Percentiles rank a stretch among this genome's conserved stretches.
These are phyloP conservation scores for Thraustochytrium sp. DNA, from an alignment of 352 stramenopile species.

Conservation along the genomic window DNA sequence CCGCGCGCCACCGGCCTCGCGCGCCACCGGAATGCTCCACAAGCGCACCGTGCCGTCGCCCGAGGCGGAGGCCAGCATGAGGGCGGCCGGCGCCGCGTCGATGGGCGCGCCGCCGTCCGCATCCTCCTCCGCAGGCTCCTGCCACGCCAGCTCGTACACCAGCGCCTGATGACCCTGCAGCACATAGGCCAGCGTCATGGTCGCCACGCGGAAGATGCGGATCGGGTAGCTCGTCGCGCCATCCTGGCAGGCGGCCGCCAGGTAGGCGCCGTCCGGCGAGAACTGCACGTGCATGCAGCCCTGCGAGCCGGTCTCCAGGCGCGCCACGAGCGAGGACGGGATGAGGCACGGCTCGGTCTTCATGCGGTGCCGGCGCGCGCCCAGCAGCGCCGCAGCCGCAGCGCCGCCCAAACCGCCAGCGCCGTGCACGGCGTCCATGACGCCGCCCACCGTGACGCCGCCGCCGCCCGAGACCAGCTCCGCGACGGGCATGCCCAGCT, in stretches of 20 bases:
- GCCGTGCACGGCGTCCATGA: no score
- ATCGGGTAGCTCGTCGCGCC: not conserved
- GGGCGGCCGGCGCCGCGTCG: not conserved
- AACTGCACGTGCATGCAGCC: conserved; percentile 38
- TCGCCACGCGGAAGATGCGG: not conserved
- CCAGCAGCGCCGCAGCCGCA: not conserved
- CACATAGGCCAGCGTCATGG: not conserved
- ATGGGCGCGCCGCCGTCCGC: no score
- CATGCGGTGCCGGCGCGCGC: conserved; percentile 15
- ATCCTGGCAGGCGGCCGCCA: conserved; percentile 8
- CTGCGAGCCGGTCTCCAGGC: not conserved
- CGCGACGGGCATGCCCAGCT: not conserved
- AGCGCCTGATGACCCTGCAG: conserved; percentile 6
- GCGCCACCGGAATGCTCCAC: not conserved
- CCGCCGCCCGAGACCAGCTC: not conserved
- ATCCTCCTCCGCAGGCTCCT: not conserved
- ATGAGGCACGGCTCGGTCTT: conserved; percentile 31
- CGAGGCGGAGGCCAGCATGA: conserved; percentile 13
- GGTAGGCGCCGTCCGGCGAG: not conserved
- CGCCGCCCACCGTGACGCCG: not conserved
- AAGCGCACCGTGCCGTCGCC: not conserved
- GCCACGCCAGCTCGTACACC: conserved; percentile 38
- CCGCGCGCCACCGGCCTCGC: not conserved
- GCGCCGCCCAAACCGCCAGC: not conserved
- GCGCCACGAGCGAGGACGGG: not conserved